These are phyloP conservation scores for Babjeviella inositovora DNA, from an alignment of 805 yeast genomes.

Conservation along the genomic window DNA sequence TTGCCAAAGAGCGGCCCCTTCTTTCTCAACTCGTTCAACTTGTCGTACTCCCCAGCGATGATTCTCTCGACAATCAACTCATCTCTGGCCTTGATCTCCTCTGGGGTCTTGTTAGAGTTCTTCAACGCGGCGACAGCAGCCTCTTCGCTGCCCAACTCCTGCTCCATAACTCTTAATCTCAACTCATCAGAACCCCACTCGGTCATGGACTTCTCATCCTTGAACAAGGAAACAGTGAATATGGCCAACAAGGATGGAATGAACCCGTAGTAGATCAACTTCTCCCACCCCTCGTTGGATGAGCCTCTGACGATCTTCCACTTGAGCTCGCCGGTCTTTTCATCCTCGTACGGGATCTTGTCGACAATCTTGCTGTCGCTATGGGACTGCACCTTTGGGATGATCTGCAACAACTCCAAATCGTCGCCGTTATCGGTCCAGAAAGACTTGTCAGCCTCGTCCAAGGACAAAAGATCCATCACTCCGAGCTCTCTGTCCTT, in stretches of 20 bases:
- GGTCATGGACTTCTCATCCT: slow-evolving; percentile 29
- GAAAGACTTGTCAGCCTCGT: slow-evolving; percentile 33
- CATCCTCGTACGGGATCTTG: slow-evolving; percentile 72
- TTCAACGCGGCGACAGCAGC: slow-evolving; percentile 36
- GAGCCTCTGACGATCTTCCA: slow-evolving; percentile 69
- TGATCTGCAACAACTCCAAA: slow-evolving; percentile 34
- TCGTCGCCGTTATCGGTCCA: slow-evolving; percentile 46
- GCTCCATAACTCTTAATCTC: slow-evolving; percentile 53
- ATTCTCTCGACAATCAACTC: slow-evolving; percentile 69
- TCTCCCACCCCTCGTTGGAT: slow-evolving; percentile 78
- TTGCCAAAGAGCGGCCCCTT: slow-evolving; percentile 19
- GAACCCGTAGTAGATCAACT: slow-evolving; percentile 51
- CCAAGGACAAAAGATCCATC: slow-evolving; percentile 26
- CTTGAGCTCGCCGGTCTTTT: slow-evolving; percentile 59
- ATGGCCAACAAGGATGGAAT: slow-evolving; percentile 54
- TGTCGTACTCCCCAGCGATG: slow-evolving; percentile 74
- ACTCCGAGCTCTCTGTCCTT: slow-evolving; percentile 36
- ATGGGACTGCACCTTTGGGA: slow-evolving; percentile 25
- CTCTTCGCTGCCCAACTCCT: slow-evolving; percentile 45
- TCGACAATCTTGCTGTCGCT: slow-evolving; percentile 59
- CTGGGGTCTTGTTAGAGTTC: slow-evolving; percentile 30
- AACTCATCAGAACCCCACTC: slow-evolving; percentile 82
- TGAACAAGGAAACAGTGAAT: slow-evolving; percentile 31
- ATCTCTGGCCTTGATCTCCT: slow-evolving; percentile 53
- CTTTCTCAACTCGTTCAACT: slow-evolving; percentile 38